Base-by-base conservation (phyloP, 2,329 filamentous ascomycete species). In the Drechslera avenae region DNA sequence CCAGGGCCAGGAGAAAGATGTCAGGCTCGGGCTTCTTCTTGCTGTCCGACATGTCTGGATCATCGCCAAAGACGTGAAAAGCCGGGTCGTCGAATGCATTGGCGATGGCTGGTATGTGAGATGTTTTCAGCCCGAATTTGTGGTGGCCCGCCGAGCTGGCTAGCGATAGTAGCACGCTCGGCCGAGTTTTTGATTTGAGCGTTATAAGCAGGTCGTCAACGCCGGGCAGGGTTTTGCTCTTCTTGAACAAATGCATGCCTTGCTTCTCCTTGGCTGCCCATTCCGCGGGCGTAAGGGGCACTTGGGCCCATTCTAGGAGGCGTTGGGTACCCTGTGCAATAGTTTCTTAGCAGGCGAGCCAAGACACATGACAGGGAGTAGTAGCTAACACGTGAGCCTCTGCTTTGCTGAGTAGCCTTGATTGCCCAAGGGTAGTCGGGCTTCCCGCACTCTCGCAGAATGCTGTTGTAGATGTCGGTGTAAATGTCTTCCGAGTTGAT, bases 401-500 rank as follows among this genome's bases (percentile, higher is more conserved):
- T 46, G 37, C 62, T 64, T 33, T 64, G 59, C 26, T 64, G 61
- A 1, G 52, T 50, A 10, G 59, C 61, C 45, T 65, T 65, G 39
- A 64, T 54, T 1, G 17, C 35, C 62, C 62, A 65, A 3, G 61
- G 61, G 3, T 61, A 63, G 3, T 56, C 23, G 10, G 57, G 57
- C 33, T 41, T 53, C n/a, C 52, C 50, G 21, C 60, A 60, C n/a
- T 61, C 54, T 18, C 45, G 48, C 1, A 65, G 54, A 32, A 65
- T 60, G 16, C 52, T 44, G 47, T 64, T 64, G 51, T 64, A 64
- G 18, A 64, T 62, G 9, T 33, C 40, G 4, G 49, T 55, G 33
- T 45, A 44, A 12, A 71, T 67, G 52, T 72, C 69, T 55, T 73
- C 70, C 26, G 69, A 64, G 43, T 72, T 68, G 51, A 72, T 64